Percentiles rank a stretch among this genome's conserved stretches.
Evolutionary conservation across 2,329 filamentous ascomycete genomes (phyloP).

Genomic region (Alternaria sp.): DNA sequence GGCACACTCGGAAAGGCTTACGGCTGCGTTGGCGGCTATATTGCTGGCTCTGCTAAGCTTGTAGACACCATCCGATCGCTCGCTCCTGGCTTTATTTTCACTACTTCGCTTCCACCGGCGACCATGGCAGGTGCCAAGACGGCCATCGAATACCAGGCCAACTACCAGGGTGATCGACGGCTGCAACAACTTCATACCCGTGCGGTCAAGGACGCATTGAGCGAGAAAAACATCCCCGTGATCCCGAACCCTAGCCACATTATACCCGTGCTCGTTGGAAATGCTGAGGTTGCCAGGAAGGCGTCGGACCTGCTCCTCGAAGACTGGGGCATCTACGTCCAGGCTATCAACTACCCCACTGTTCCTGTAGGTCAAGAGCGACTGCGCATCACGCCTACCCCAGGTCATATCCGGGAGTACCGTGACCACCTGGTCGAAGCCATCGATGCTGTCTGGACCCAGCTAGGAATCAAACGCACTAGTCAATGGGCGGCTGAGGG

Average conservation of each 20-base stretch:
- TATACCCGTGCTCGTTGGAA: slow-evolving; percentile 90
- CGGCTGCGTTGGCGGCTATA: slow-evolving; percentile 96
- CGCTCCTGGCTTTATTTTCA: slow-evolving; percentile 98
- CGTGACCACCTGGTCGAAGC: slow-evolving; percentile 86
- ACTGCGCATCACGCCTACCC: slow-evolving; percentile 93
- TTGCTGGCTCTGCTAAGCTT: slow-evolving; percentile 84
- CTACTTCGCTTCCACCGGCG: slow-evolving; percentile 91
- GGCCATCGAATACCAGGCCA: slow-evolving; percentile 93
- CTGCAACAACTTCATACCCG: slow-evolving; percentile 97
- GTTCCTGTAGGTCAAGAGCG: slow-evolving; percentile 98
- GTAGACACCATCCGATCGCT: slow-evolving; percentile 94
- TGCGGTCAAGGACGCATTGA: slow-evolving; percentile 86
- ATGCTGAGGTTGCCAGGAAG: slow-evolving; percentile 88
- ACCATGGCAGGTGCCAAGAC: slow-evolving; percentile 94
- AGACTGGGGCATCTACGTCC: slow-evolving; percentile 93
- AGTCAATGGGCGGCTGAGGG: slow-evolving; percentile 90
- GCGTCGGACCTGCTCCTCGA: slow-evolving; percentile 91
- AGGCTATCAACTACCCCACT: slow-evolving; percentile 98
- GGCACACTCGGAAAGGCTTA: slow-evolving; percentile 97
- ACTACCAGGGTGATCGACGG: slow-evolving; percentile 82
- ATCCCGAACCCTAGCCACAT: slow-evolving; percentile 99
- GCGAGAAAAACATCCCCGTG: slow-evolving; percentile 85
- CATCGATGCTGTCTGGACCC: slow-evolving; percentile 85
- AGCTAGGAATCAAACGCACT: slow-evolving; percentile 90
- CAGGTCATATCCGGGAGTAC: slow-evolving; percentile 84